phyloP scores from a whole-genome alignment of 345 rosid genomes.

The Limnanthes douglasii region DNA sequence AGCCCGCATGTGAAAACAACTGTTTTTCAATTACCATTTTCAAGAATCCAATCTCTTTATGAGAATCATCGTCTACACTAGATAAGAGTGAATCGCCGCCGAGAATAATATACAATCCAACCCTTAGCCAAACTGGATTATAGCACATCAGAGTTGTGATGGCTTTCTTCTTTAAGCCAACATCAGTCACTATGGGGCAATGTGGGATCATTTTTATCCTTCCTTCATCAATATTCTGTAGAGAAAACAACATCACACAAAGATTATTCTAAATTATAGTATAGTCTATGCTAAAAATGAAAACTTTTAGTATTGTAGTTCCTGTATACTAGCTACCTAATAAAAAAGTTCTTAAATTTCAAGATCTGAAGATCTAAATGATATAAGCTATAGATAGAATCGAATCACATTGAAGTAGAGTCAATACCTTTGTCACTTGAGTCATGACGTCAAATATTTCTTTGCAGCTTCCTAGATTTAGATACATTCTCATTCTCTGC shows the following conservation, averaged over 20 bases:
- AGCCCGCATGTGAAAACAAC: slow-evolving; percentile 51
- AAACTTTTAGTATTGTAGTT: slow-evolving; percentile 1
- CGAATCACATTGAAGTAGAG: no score
- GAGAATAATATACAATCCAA: slow-evolving; percentile 53
- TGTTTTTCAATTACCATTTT: slow-evolving; percentile 72
- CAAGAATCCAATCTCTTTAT: slow-evolving; percentile 49
- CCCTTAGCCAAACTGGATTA: slow-evolving; percentile 74
- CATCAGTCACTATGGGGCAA: slow-evolving; percentile 84
- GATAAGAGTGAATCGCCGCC: slow-evolving; percentile 80
- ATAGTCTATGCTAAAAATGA: background rate
- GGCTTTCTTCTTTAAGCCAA: slow-evolving; percentile 79
- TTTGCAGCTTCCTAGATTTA: slow-evolving; percentile 50
- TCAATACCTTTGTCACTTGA: slow-evolving; percentile 46
- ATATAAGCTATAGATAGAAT: no score
- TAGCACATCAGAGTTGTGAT: slow-evolving; percentile 45
- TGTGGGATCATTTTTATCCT: slow-evolving; percentile 76
- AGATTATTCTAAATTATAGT: background rate
- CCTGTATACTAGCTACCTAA: background rate
- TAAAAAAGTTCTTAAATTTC: no score
- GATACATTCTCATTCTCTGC: slow-evolving; percentile 45
- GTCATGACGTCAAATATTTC: slow-evolving; percentile 57
- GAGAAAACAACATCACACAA: slow-evolving; percentile 2
- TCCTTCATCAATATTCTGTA: slow-evolving; percentile 81
- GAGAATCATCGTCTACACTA: slow-evolving; percentile 26
- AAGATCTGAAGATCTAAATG: no score